phyloP scores from a whole-genome alignment of 163 green algal genomes.

The Chlamydomonas reinhardtii region DNA sequence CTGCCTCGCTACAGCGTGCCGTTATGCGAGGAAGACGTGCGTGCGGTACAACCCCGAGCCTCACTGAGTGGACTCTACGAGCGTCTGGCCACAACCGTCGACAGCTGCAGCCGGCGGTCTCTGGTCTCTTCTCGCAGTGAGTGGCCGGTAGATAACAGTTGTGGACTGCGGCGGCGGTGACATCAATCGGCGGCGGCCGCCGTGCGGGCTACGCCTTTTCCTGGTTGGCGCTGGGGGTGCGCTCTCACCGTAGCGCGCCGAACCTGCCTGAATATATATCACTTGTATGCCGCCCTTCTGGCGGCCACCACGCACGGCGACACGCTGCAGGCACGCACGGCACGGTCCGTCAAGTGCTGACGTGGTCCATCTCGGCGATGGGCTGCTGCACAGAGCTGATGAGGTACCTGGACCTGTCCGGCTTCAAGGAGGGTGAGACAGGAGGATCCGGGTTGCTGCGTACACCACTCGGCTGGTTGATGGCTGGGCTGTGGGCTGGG shows the following conservation, averaged over 20 bases:
- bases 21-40: conserved; percentile 29
- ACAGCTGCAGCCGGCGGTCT: not conserved
- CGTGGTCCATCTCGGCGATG: not conserved
- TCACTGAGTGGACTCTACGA: not conserved
- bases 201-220: too few species aligned
- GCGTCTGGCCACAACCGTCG: not conserved
- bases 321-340: not conserved
- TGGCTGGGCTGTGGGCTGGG: not conserved
- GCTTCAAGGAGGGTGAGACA: conserved; percentile 15
- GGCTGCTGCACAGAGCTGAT: conserved; percentile 11
- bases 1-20: not conserved
- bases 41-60: not conserved
- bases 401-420: not conserved
- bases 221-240: too few species aligned
- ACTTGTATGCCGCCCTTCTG: not conserved
- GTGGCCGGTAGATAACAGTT: not conserved
- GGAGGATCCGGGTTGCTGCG: not conserved
- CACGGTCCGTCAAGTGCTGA: not conserved
- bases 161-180: not conserved
- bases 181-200: not conserved
- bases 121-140: not conserved
- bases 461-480: not conserved
- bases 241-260: too few species aligned
- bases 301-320: too few species aligned
- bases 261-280: too few species aligned